Conservation (phyloP, 1,284 basidiomycete genomes). For the Ganoderma resinaceum region DNA sequence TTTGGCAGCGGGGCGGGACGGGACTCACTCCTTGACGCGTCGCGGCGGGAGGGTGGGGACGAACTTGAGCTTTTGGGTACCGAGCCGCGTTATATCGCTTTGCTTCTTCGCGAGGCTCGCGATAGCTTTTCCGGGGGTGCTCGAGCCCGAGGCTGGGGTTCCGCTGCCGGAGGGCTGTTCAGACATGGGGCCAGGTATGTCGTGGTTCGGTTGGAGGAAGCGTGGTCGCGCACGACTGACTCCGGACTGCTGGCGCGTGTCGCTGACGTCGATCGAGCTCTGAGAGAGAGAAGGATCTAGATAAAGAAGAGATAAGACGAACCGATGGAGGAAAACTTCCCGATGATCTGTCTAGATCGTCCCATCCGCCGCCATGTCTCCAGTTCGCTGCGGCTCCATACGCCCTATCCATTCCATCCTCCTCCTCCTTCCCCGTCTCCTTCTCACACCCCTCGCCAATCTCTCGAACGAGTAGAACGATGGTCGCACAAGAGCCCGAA, state of each 20-base stretch:
- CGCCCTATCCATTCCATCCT: not conserved
- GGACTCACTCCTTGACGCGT: slow-evolving; percentile 78
- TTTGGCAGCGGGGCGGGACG: not conserved
- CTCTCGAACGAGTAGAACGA: slow-evolving; percentile 29
- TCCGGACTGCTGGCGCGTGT: not conserved
- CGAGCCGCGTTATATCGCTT: slow-evolving; percentile 72
- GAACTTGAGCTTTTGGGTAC: slow-evolving; percentile 79
- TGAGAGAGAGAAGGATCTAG: slow-evolving; percentile 3
- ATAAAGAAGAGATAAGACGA: not conserved
- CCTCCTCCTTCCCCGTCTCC: not conserved
- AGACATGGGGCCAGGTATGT: slow-evolving; percentile 30
- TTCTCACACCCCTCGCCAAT: not conserved
- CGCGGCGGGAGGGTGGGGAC: slow-evolving; percentile 75
- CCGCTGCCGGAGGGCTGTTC: slow-evolving; percentile 31
- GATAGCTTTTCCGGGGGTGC: slow-evolving; percentile 58
- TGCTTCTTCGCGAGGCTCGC: slow-evolving; percentile 76
- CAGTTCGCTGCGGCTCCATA: not conserved
- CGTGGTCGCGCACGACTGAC: not conserved
- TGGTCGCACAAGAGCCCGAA: slow-evolving; percentile 48
- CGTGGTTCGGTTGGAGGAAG: slow-evolving; percentile 8
- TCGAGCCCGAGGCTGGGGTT: slow-evolving; percentile 28
- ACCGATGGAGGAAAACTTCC: slow-evolving; percentile 3
- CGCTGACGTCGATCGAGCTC: slow-evolving; percentile 1
- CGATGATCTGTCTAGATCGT: slow-evolving; percentile 14
- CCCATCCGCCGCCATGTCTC: slow-evolving; percentile 13